Base-by-base conservation (phyloP, 2,329 filamentous ascomycete species). In the Kalmusia sp. region DNA sequence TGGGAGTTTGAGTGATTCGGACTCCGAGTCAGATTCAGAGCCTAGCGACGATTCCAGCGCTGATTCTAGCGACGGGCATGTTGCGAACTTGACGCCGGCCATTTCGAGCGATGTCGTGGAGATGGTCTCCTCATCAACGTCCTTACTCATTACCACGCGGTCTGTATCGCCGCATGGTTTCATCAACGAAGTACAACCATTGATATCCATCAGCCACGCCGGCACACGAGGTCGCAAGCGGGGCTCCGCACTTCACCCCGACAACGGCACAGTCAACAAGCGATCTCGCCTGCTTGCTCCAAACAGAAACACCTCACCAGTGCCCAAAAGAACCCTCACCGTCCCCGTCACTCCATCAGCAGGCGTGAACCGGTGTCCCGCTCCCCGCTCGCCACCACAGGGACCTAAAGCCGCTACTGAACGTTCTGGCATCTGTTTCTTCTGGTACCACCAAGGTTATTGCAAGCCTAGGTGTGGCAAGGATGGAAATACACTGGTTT, bases 361-460 rank as follows among this genome's bases (percentile, higher is more conserved):
- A n/a, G 27, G 7, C 27, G 7, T 28, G 12, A 6, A 40, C 14
- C 33, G 15, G 14, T n/a, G 11, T 37, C 30, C 8, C 22, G 33
- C 40, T 17, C 11, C n/a, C 11, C 37, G 11, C 11, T n/a, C 19
- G 2, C 12, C 14, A 8, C 21, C 31, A 12, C 34, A 17, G 2
- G 7, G 43, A 14, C 49, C 51, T 8, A 28, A 51, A 27, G 27
- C 12, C 4, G 31, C 44, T 3, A 52, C 56, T 3, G 51, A 22
- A 14, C 22, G 12, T 15, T 49, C 11, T 31, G 34, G 28, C 8
- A 54, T 64, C 35, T 68, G 64, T 45, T 69, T 65, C 52, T 55
- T 54, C 46, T 67, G 54, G 54, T 68, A 67, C 34, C 66, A 68
- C 41, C 49, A 62, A 24, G 61, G 64, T 14, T 41, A 41, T 17